Percentiles rank a stretch among this genome's conserved stretches.
Conservation (phyloP, 805 yeast species). For the Henningerozyma blattae region DNA sequence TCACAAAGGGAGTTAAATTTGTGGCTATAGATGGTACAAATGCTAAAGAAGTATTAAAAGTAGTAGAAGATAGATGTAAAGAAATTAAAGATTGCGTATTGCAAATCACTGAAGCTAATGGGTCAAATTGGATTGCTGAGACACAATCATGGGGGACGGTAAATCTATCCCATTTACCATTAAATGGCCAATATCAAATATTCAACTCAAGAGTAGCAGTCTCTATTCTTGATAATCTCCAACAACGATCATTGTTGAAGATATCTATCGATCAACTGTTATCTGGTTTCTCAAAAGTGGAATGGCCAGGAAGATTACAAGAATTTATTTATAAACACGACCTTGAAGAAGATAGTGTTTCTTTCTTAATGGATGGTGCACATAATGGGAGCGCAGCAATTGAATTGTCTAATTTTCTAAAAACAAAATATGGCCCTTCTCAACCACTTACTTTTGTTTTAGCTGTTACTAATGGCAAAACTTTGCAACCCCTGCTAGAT, state of each 20-base stretch:
- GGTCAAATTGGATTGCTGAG: conserved; percentile 4
- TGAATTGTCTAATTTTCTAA: conserved; percentile 50
- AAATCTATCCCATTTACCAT: conserved; percentile 33
- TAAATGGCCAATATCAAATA: conserved; percentile 63
- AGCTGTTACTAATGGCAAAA: conserved; percentile 70
- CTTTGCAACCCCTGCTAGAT: conserved; percentile 36
- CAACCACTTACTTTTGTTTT: conserved; percentile 40
- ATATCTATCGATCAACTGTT: conserved; percentile 28
- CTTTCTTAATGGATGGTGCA: conserved; percentile 72
- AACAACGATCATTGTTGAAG: conserved; percentile 12
- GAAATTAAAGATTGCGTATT: conserved; percentile 22
- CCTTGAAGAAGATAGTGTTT: conserved; percentile 9
- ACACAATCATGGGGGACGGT: conserved; percentile 24
- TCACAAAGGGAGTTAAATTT: conserved; percentile 35
- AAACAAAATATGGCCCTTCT: conserved; percentile 12
- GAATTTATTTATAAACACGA: conserved; percentile 23
- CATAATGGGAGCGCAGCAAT: conserved; percentile 79
- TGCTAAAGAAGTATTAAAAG: conserved; percentile 35
- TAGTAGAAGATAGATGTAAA: conserved; percentile 29
- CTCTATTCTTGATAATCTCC: conserved; percentile 33
- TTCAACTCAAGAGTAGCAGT: conserved; percentile 62
- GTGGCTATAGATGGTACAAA: conserved; percentile 68
- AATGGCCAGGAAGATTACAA: conserved; percentile 89
- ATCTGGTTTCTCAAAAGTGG: conserved; percentile 41
- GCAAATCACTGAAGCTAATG: conserved; percentile 10